Evolutionary conservation across 441 rosid genomes (phyloP).

Genomic region (Populus hybrid): DNA sequence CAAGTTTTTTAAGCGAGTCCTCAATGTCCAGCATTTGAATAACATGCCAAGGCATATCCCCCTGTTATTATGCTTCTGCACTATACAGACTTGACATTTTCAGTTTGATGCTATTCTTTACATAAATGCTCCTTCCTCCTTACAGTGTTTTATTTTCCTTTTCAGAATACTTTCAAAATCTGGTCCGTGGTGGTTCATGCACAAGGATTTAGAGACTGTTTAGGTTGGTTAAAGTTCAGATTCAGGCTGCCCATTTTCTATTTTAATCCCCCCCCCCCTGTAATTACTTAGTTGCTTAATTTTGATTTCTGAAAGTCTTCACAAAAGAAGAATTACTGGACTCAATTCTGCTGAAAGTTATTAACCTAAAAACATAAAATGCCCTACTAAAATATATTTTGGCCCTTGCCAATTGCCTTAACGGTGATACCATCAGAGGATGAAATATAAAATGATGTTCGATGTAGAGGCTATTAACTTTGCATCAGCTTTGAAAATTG

Average conservation of each 20-base stretch:
- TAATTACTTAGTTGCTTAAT: neutral
- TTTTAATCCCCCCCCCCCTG: neutral
- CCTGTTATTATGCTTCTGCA: neutral
- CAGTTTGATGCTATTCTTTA: neutral
- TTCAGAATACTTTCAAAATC: slow-evolving; percentile 55
- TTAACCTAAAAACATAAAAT: too few species aligned
- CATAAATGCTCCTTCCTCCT: neutral
- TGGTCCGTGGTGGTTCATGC: slow-evolving; percentile 96
- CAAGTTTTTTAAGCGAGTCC: too few species aligned
- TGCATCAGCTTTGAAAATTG: too few species aligned
- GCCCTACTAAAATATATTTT: too few species aligned
- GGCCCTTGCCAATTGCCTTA: too few species aligned
- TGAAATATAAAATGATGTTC: too few species aligned
- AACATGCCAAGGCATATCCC: neutral
- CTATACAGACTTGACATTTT: neutral
- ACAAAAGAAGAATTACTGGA: neutral
- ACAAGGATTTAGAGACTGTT: slow-evolving; percentile 35
- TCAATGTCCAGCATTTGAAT: too few species aligned
- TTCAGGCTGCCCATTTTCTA: neutral
- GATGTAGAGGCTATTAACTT: too few species aligned
- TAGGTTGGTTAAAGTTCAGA: slow-evolving; percentile 32
- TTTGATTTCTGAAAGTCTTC: neutral
- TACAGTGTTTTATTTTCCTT: neutral
- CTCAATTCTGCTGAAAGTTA: too few species aligned
- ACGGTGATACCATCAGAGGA: too few species aligned